Evolutionary conservation across 805 yeast species (phyloP), one percentile per base, ranked within the genome.

Genomic region (Saccharomycodes ludwigii): DNA sequence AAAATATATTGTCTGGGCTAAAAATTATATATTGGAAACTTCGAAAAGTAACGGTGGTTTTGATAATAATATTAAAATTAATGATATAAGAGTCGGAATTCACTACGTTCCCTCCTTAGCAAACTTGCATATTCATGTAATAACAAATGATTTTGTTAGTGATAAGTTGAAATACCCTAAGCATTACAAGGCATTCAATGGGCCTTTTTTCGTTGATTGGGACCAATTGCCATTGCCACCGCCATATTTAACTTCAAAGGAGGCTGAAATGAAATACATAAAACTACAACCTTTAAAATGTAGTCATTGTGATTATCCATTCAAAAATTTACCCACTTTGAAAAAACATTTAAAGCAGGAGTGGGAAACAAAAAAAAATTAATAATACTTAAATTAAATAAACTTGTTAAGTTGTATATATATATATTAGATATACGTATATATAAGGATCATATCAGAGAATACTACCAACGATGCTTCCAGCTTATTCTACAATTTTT

Each of bases 151-250:
- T 50, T 66, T 76, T 44, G 44, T 59, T 40, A 69, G 80, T 7
- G 55, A 54, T 0, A 44, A 59, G 17, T 34, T 81, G 56, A 81
- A 79, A 48, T 59, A 72, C 41, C 69, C 65, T 37, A 65, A 61
- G 34, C 94, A 82, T 50, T 81, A 71, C 50, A 75, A 75, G 46
- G 74, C 85, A 3, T 82, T 82, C 54, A 73, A 62, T 14, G 71
- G 85, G 0, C 42, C 44, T 0, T 82, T 82, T 47, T 80, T 81
- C 35, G 71, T 79, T 1, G 55, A 58, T 1, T 71, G 76, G 48
- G 64, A 61, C 2, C 59, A 57, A 12, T 49, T 78, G 13, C 71
- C 74, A 33, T 50, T 62, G n/a, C n/a, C n/a, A n/a, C n/a, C n/a
- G n/a, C n/a, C n/a, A n/a, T n/a, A n/a, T n/a, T n/a, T n/a, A n/a